Evolutionary conservation across 129 eudicot genomes (phyloP).

Genomic region (Centella asiatica): DNA sequence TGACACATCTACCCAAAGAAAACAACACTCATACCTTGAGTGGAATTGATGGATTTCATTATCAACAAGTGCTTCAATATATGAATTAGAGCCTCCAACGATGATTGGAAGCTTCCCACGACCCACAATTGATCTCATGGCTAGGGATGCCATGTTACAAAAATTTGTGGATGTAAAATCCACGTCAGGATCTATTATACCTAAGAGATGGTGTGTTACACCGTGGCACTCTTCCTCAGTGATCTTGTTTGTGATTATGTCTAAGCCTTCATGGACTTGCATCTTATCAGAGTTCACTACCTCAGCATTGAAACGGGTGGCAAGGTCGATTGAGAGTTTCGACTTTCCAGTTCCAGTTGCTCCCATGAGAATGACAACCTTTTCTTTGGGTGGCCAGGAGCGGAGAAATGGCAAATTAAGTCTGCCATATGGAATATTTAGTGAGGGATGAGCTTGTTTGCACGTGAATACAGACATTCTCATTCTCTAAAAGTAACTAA

Average conservation of each 20-base stretch:
- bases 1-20: slow-evolving; percentile 86
- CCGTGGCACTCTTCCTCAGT: slow-evolving; percentile 53
- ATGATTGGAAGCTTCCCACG: slow-evolving; percentile 68
- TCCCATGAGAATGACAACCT: slow-evolving; percentile 78
- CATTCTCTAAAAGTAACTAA: slow-evolving; percentile 24
- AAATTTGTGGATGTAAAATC: slow-evolving; percentile 60
- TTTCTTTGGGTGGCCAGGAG: slow-evolving; percentile 38
- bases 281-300: slow-evolving; percentile 80
- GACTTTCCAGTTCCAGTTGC: slow-evolving; percentile 94
- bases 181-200: slow-evolving; percentile 44
- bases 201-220: slow-evolving; percentile 80
- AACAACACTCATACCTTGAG: slow-evolving; percentile 59
- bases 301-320: slow-evolving; percentile 49
- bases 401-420: slow-evolving; percentile 19
- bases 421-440: slow-evolving; percentile 35
- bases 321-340: slow-evolving; percentile 66
- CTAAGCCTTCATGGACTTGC: slow-evolving; percentile 66
- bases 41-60: slow-evolving; percentile 32
- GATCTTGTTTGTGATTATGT: slow-evolving; percentile 69
- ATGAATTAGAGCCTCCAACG: slow-evolving; percentile 90
- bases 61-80: slow-evolving; percentile 57
- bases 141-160: slow-evolving; percentile 39
- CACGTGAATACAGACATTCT: slow-evolving; percentile 35
- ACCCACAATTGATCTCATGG: slow-evolving; percentile 48
- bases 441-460: slow-evolving; percentile 35